Base-by-base conservation (phyloP, 306 rosid species). In the Ceratonia siliqua region DNA sequence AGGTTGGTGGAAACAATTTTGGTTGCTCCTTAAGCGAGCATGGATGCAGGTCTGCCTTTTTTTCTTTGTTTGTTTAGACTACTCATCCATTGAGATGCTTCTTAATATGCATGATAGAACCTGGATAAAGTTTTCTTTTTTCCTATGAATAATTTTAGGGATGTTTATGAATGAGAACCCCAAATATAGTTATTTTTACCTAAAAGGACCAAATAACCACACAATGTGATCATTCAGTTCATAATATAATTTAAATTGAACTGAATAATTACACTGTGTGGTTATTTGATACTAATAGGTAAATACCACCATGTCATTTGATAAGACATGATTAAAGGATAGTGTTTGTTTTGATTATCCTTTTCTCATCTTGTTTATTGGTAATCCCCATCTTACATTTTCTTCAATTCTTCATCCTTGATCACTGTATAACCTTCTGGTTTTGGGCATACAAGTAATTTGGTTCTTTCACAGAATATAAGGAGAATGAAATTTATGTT, bases 21-120 rank as follows among this genome's bases (percentile, higher is more conserved):
- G 88, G 81, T 80, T 94, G 91, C 98, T 91, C 58, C 88, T 94
- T 35, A 94, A 76, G 86, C 94, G 97, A 59, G 98, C 97, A 35
- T 91, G 98, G 97, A 91, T 90, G 91, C 98, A 94, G 97, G 98
- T 88, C 52, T 62, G 68, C 54, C 73, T 48, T 70, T 79, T 62
- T 6, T 70, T 22, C 43, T 59, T 38, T 30, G 20, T 48, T 49
- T 62, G 36, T 55, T 6, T 15, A 25, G 11, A n/a, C 18, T 74
- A 18, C 74, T 71, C 28, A 21, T 73, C 17, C 22, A 32, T 65
- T 68, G 52, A 14, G 67, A 55, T 79, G 42, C 56, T 62, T 49
- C 48, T 25, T 28, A 57, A 65, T 63, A 68, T 81, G 77, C 75
- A 39, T 56, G 53, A 67, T 28, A 74, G 66, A 28, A 69, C 74